Evolutionary conservation across 139 green algal species (phyloP), one percentile per base, ranked within the genome.

Genomic region (Chlorella sp.): DNA sequence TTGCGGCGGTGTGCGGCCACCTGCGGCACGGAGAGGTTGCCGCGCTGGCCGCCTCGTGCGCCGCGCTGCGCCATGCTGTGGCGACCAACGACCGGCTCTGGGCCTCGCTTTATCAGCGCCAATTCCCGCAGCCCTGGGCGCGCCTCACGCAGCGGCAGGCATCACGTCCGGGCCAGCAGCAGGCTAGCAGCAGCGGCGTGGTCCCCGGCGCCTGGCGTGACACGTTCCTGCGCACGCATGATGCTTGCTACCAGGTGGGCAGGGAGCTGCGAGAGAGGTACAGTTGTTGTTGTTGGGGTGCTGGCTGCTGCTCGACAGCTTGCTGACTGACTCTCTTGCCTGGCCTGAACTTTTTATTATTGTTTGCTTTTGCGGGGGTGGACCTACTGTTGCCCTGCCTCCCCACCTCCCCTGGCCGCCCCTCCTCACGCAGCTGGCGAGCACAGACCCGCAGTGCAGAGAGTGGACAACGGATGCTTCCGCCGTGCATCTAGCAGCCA

Each of bases 41-140:
- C 2, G 76, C 76, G 14, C 54, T 82, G 28, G 56, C 76, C 4
- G 36, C 76, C 36, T 56, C 24, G 36, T 54, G 54, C 54, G 32
- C 56, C 8, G 28, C 54, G 22, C 76, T 82, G 7, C 76, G 76
- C 76, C 34, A 51, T 17, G 56, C 76, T 1, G 76, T 82, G 2
- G 9, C 38, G 5, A 72, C 24, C 58, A 82, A 82, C 56, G 76
- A 82, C 76, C 54, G 54, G 22, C 76, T 82, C 2, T 82, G 76
- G 76, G 62, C 48, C 34, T 36, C 48, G n/a, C 76, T 82, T 1
- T 82, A 56, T 56, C 70, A 60, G 56, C 76, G 58, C 56, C 76
- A 82, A 56, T 82, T 82, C 36, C 76, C 76, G 6, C n/a, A 72
- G 76, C 76, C 76, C 28, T 82, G 76, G 76, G 56, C 51, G 54